phyloP scores from a whole-genome alignment of 2,329 filamentous ascomycete genomes.

The Fonsecaea erecta region DNA sequence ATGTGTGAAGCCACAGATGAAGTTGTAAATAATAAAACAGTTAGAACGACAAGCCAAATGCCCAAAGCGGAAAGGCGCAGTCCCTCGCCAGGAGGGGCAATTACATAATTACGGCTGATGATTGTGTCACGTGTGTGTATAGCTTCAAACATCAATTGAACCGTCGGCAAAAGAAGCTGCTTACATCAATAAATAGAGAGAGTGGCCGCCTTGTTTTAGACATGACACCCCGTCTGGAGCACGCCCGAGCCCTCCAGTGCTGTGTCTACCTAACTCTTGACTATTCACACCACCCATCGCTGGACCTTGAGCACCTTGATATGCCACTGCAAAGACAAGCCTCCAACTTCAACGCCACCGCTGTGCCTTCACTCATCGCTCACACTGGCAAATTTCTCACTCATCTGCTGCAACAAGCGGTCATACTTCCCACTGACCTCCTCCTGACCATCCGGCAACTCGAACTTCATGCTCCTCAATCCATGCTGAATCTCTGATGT shows the following conservation, averaged over 20 bases:
- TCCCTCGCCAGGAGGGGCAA: not conserved
- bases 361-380: conserved; percentile 75
- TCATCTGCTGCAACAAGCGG: conserved; percentile 85
- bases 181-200: not conserved
- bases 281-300: not conserved
- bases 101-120: not conserved
- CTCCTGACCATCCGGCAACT: conserved; percentile 84
- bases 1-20: not conserved
- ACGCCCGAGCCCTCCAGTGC: not conserved
- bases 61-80: not conserved
- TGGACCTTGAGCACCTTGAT: not conserved
- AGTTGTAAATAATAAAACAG: not conserved
- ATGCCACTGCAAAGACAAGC: not conserved
- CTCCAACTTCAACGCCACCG: not conserved
- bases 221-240: not conserved
- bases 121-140: not conserved
- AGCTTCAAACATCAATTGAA: not conserved
- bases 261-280: not conserved
- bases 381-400: conserved; percentile 95
- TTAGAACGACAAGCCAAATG: not conserved
- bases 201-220: not conserved
- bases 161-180: not conserved
- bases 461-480: conserved; percentile 94
- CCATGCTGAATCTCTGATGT: conserved; percentile 84
- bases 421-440: conserved; percentile 90